A percentile compares a stretch with the other conserved stretches of the same genome.
Conservation (phyloP, 2,329 filamentous ascomycete genomes). For the Fusarium nisikadoi region DNA sequence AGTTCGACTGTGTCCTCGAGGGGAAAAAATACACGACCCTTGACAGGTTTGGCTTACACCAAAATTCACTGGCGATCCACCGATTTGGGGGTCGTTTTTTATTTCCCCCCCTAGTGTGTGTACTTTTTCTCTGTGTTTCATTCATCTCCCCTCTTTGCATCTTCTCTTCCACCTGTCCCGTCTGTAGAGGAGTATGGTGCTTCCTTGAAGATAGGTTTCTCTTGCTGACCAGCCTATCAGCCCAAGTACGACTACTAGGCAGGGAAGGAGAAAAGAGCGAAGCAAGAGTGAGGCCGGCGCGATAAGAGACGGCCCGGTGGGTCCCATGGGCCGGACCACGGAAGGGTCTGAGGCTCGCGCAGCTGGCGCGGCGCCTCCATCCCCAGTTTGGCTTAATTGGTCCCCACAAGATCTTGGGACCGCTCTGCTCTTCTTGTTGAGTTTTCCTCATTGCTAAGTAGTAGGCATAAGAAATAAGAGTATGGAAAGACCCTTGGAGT, state of each 20-base stretch:
- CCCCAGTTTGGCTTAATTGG: conserved; percentile 4
- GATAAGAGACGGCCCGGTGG: conserved; percentile 10
- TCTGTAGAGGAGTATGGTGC: neutral
- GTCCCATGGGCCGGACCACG: conserved; percentile 5
- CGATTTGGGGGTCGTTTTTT: too few relatives aligned
- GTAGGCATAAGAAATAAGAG: neutral
- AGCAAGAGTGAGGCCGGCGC: neutral
- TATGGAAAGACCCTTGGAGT: neutral
- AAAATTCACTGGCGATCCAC: too few relatives aligned
- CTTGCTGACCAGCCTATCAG: neutral
- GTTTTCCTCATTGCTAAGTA: neutral
- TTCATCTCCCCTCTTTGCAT: neutral
- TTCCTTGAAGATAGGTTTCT: neutral
- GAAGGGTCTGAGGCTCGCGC: conserved; percentile 20
- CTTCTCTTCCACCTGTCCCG: neutral
- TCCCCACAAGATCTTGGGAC: conserved; percentile 13
- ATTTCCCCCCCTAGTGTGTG: too few relatives aligned
- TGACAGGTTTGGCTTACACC: too few relatives aligned
- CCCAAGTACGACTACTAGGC: neutral
- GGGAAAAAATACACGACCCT: too few relatives aligned
- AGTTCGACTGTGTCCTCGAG: neutral
- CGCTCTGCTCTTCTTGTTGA: neutral
- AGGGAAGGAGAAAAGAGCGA: neutral
- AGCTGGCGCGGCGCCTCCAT: conserved; percentile 4
- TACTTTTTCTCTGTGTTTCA: neutral